A percentile compares a stretch with the other conserved stretches of the same genome.
Evolutionary conservation across 805 yeast species (phyloP).

Genomic region (Ascoidea asiatica): DNA sequence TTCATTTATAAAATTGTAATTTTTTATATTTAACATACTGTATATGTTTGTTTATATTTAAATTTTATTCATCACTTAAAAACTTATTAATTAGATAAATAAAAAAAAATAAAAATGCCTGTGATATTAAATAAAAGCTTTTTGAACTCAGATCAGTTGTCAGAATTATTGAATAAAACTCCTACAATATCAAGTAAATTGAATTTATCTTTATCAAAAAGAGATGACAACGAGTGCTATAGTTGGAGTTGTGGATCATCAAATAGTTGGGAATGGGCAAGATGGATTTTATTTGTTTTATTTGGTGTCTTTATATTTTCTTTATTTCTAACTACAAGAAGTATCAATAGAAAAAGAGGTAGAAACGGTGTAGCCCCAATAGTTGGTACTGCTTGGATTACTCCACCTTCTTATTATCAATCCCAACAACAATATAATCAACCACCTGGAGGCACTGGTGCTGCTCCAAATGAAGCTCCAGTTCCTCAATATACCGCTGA

Average conservation of each 20-base stretch:
- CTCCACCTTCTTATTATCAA: slow-evolving; percentile 68
- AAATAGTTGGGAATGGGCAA: slow-evolving; percentile 23
- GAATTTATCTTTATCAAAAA: too few relatives aligned
- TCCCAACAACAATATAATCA: slow-evolving; percentile 45
- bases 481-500: slow-evolving; percentile 60
- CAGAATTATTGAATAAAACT: too few relatives aligned
- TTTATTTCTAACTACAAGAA: slow-evolving; percentile 34
- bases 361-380: slow-evolving; percentile 38
- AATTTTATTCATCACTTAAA: too few relatives aligned
- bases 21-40: too few relatives aligned
- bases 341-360: slow-evolving; percentile 39
- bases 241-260: background rate
- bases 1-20: too few relatives aligned
- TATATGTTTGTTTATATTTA: too few relatives aligned
- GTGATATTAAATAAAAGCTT: too few relatives aligned
- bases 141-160: too few relatives aligned
- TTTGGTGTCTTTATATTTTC: slow-evolving; percentile 34
- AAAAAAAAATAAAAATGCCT: too few relatives aligned
- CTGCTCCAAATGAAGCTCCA: slow-evolving; percentile 23
- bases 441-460: slow-evolving; percentile 19
- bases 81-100: too few relatives aligned
- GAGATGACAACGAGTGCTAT: background rate
- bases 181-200: too few relatives aligned
- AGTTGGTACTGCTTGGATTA: slow-evolving; percentile 72
- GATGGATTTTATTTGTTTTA: slow-evolving; percentile 57